Conservation (phyloP, 2,329 filamentous ascomycete genomes). For the Ceratocystis huliohia region DNA sequence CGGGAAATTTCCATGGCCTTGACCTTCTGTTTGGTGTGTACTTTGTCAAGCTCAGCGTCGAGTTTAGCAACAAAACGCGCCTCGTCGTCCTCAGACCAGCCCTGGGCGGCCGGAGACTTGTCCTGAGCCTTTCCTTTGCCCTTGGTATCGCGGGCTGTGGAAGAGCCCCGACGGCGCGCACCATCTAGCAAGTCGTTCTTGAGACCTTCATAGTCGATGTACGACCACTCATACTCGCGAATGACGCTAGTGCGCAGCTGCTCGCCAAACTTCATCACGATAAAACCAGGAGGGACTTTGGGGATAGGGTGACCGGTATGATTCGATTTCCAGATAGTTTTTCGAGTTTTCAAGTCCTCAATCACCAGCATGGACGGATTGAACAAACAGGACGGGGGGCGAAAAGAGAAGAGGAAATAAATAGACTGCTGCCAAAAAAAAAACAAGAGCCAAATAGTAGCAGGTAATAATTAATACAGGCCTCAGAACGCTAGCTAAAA, state of each 20-base stretch:
- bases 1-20: conserved; percentile 93
- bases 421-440: neutral
- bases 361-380: conserved; percentile 38
- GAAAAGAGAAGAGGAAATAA: conserved; percentile 1
- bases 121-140: conserved; percentile 26
- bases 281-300: conserved; percentile 37
- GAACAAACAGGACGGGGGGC: conserved; percentile 1
- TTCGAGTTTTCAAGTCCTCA: conserved; percentile 36
- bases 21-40: conserved; percentile 93
- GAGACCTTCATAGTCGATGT: conserved; percentile 92
- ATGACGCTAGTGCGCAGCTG: conserved; percentile 92
- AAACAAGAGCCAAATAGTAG: conserved; percentile 6
- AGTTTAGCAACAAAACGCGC: conserved; percentile 74
- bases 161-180: conserved; percentile 29
- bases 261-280: conserved; percentile 80
- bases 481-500: conserved; percentile 9
- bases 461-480: conserved; percentile 8
- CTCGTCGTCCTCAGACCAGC: conserved; percentile 89
- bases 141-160: conserved; percentile 25
- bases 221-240: conserved; percentile 95
- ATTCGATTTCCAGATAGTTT: conserved; percentile 32
- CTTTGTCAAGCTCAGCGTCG: conserved; percentile 89
- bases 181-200: conserved; percentile 74
- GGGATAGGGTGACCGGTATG: conserved; percentile 26
- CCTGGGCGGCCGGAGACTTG: conserved; percentile 31